A percentile compares a stretch with the other conserved stretches of the same genome.
These are phyloP conservation scores for Geotrichum carabidarum DNA, from an alignment of 1,139 yeast species.

Conservation along the genomic window DNA sequence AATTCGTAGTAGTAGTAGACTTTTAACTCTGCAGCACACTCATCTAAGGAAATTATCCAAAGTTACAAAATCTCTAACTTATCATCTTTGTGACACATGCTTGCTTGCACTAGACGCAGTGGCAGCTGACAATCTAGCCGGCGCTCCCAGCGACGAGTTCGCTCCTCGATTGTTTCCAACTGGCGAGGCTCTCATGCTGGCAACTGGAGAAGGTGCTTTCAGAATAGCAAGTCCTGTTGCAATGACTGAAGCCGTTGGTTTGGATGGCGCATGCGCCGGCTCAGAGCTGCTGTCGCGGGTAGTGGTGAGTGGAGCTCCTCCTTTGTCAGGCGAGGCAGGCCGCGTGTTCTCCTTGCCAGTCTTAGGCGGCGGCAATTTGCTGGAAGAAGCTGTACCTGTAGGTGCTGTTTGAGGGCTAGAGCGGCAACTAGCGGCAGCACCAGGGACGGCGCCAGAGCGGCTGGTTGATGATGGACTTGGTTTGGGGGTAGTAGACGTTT, in stretches of 20 bases:
- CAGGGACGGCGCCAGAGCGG: background rate
- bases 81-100: slow-evolving; percentile 12
- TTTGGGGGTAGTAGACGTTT: no score
- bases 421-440: background rate
- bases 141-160: background rate
- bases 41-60: no score
- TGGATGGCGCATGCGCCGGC: background rate
- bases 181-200: background rate
- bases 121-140: slow-evolving; percentile 18
- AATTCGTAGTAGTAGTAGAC: background rate
- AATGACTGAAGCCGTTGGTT: no score
- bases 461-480: background rate
- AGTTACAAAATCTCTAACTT: background rate
- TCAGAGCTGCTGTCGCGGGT: background rate
- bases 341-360: slow-evolving; percentile 10
- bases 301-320: background rate
- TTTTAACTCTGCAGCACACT: background rate
- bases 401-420: background rate
- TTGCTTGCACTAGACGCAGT: slow-evolving; percentile 28
- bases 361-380: background rate
- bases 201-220: no score
- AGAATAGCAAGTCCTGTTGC: no score
- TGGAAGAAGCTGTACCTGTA: background rate
- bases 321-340: slow-evolving; percentile 8
- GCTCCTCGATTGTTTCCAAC: background rate